Evolutionary conservation across 345 rosid species (phyloP).

Genomic region (Citropsis articulata): DNA sequence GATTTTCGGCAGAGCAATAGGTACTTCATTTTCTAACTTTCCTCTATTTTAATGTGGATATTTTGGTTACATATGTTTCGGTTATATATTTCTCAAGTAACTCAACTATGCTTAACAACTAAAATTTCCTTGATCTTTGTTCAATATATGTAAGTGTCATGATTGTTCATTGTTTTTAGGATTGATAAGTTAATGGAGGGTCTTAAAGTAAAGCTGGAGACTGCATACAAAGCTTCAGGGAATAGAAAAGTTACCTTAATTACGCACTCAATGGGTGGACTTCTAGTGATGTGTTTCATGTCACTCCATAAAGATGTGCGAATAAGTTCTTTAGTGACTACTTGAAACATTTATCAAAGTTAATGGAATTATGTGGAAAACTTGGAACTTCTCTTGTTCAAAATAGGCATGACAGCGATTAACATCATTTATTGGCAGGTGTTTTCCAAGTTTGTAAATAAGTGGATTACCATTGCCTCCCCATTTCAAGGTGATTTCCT

Average conservation of each 20-base stretch:
- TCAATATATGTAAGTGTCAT: background rate
- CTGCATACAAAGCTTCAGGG: constrained; percentile 70
- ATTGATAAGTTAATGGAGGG: constrained; percentile 58
- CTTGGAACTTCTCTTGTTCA: constrained; percentile 12
- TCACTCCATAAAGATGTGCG: constrained; percentile 67
- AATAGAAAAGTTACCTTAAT: constrained; percentile 68
- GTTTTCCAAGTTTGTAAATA: constrained; percentile 66
- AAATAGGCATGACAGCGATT: constrained; percentile 5
- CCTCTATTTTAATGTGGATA: background rate
- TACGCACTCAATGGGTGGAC: constrained; percentile 93
- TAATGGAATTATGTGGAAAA: background rate
- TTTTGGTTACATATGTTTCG: background rate
- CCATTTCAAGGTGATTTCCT: constrained; percentile 79
- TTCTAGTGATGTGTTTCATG: constrained; percentile 70
- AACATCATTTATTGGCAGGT: constrained; percentile 43
- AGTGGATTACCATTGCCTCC: constrained; percentile 86
- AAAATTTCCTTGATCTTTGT: constrained; percentile 10
- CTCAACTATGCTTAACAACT: background rate
- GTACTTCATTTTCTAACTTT: constrained; percentile 26
- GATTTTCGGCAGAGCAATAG: constrained; percentile 94
- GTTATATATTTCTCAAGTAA: background rate
- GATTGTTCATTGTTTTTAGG: constrained; percentile 34
- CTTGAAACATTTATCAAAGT: constrained; percentile 12
- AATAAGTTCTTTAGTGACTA: constrained; percentile 9
- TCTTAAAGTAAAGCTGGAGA: constrained; percentile 64